Evolutionary conservation across 2,329 filamentous ascomycete genomes (phyloP), one percentile per base, ranked within the genome.

Genomic region (Beauveria australis): DNA sequence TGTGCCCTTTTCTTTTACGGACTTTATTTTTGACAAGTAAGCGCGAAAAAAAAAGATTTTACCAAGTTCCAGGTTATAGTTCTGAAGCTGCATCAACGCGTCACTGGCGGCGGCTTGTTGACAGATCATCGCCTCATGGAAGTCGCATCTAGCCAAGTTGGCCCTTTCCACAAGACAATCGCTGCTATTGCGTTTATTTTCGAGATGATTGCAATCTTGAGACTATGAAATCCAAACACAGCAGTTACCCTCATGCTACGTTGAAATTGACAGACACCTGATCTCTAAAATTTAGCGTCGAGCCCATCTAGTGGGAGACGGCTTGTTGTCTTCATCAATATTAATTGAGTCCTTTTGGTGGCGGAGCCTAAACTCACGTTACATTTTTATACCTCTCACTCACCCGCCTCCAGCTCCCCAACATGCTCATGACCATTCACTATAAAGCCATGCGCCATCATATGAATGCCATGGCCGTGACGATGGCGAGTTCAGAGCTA

Each of bases 351-450:
- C 33, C 59, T 46, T 26, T 52, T n/a, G 3, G 14, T 22, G 51
- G 51, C 40, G 51, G 51, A 51, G 43, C 30, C 49, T 22, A 54
- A 22, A 60, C 41, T 49, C 59, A 60, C 59, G 59, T 60, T 60
- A 60, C 59, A 60, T 60, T 44, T 44, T 54, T 8, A 28, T 22
- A 9, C 44, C 22, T 22, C 22, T 43, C 40, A 30, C 41, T 26
- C 28, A 12, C 40, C 33, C 53, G 37, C 37, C n/a, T 30, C 37
- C 19, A 49, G 22, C 16, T 40, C 40, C 19, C 19, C 5, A 44
- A 40, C 24, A 49, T 19, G 41, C 18, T 19, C 48, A 30, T 3
- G 12, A 37, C 33, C 33, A 37, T 37, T 12, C 1, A 14, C 14
- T 16, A 16, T 6, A 37, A 37, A 37, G 16, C 5, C 33, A 37